These are phyloP conservation scores for Cryptococcus maquisensis DNA, from an alignment of 1,284 basidiomycete genomes.

Conservation along the genomic window DNA sequence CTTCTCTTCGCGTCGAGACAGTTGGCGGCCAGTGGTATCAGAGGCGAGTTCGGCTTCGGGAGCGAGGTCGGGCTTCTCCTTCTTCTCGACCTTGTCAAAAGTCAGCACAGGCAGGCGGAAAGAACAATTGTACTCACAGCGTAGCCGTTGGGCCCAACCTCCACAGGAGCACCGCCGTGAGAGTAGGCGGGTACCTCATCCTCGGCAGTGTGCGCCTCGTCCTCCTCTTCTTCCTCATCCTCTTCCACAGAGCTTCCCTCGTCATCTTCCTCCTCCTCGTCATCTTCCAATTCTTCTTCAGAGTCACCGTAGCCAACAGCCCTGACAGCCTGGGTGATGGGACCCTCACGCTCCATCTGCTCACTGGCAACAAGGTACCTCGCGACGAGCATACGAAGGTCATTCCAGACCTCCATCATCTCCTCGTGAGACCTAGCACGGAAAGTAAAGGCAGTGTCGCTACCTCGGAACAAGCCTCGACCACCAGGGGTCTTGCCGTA, in stretches of 20 bases:
- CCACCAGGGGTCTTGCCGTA: slow-evolving; percentile 61
- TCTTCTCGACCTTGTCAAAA: slow-evolving; percentile 41
- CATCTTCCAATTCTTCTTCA: slow-evolving; percentile 63
- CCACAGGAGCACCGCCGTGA: slow-evolving; percentile 48
- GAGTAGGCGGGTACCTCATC: slow-evolving; percentile 50
- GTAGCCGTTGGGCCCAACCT: slow-evolving; percentile 65
- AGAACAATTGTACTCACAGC: slow-evolving; percentile 54
- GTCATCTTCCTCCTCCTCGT: slow-evolving; percentile 62
- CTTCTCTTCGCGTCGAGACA: slow-evolving; percentile 45
- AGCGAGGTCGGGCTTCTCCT: slow-evolving; percentile 33
- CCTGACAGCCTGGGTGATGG: slow-evolving; percentile 87
- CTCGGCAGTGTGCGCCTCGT: slow-evolving; percentile 30
- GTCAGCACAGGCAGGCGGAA: neutral
- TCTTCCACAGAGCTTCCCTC: slow-evolving; percentile 71
- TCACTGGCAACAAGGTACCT: slow-evolving; percentile 93
- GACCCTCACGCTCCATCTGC: slow-evolving; percentile 87
- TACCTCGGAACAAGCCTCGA: slow-evolving; percentile 51
- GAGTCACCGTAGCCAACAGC: slow-evolving; percentile 65
- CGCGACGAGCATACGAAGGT: slow-evolving; percentile 92
- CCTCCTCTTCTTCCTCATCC: slow-evolving; percentile 56
- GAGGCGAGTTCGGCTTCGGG: slow-evolving; percentile 23
- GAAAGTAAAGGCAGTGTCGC: slow-evolving; percentile 78
- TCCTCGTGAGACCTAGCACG: slow-evolving; percentile 85
- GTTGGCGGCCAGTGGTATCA: slow-evolving; percentile 17
- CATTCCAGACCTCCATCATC: slow-evolving; percentile 99